Conservation (phyloP, 148 eudicot species). For the Camellia sinensis region DNA sequence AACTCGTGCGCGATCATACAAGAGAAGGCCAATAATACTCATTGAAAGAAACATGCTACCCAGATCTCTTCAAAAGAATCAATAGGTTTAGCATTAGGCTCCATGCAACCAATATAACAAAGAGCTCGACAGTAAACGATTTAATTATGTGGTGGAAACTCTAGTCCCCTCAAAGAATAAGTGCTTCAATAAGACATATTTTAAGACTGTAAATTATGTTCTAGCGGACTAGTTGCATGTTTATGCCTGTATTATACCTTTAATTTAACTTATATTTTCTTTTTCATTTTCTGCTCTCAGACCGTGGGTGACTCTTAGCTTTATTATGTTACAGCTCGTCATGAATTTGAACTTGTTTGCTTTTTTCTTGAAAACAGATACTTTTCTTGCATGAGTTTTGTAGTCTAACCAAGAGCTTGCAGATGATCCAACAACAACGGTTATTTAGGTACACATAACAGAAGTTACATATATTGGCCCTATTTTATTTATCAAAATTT, state of each 20-base stretch:
- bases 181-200: not conserved
- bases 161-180: not conserved
- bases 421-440: constrained; percentile 87
- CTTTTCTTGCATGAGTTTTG: constrained; percentile 89
- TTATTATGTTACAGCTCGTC: not conserved
- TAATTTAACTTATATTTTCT: not conserved
- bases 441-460: constrained; percentile 62
- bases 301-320: not conserved
- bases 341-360: not conserved
- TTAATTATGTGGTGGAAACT: not conserved
- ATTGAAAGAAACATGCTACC: not conserved
- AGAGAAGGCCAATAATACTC: not conserved
- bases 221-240: not conserved
- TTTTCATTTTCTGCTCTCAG: not conserved
- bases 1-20: not conserved
- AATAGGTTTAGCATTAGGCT: not conserved
- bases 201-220: not conserved
- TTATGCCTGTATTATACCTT: not conserved
- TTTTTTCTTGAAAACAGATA: constrained; percentile 41
- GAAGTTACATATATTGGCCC: not conserved
- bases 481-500: constrained; percentile 8
- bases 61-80: not conserved
- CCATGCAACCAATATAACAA: not conserved
- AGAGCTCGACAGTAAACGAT: not conserved
- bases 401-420: constrained; percentile 88